Base-by-base conservation (phyloP, 2,329 filamentous ascomycete species). In the Colletotrichum salicis region DNA sequence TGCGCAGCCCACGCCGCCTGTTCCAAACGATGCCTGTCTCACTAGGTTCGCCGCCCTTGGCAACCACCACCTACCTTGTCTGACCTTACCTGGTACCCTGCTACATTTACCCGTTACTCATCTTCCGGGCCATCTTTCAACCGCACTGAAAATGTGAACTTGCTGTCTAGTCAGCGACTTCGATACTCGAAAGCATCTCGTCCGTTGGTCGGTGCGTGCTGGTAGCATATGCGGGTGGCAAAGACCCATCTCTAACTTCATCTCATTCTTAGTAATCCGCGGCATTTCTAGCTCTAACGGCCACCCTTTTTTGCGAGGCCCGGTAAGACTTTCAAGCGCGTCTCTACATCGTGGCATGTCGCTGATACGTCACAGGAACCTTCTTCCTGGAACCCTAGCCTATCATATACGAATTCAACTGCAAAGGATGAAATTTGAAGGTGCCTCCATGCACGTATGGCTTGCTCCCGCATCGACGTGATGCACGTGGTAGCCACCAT, bases 21-120 rank as follows among this genome's bases (percentile, higher is more conserved):
- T 70, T 61, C 55, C 70, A 64, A 64, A 70, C 66, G 52, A 56
- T 4, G 55, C 48, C 56, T 61, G 66, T 66, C 55, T 65, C 48
- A 51, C 22, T 24, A 24, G 54, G 19, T 48, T n/a, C 41, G 35
- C 27, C 15, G 58, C 10, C 22, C 61, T 22, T 37, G 45, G 8
- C 48, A 48, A 52, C 54, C 41, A 52, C 54, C 41, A 35, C 22
- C 13, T 24, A 19, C 8, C 37, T 41, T 41, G 37, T 15, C 37
- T 29, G 2, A 29, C 27, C 27, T 29, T 29, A 29, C 27, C 27
- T 41, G 15, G 37, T 41, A 41, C 37, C 37, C 15, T 41, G 37
- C 37, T 41, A 41, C 37, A 15, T 41, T 41, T 41, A 41, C 5
- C 37, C 37, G 37, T 13, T 41, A 48, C n/a, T 54, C 27, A 31